Evolutionary conservation across 495 filamentous ascomycete genomes (phyloP).

Genomic region (Coniosporium apollinis): DNA sequence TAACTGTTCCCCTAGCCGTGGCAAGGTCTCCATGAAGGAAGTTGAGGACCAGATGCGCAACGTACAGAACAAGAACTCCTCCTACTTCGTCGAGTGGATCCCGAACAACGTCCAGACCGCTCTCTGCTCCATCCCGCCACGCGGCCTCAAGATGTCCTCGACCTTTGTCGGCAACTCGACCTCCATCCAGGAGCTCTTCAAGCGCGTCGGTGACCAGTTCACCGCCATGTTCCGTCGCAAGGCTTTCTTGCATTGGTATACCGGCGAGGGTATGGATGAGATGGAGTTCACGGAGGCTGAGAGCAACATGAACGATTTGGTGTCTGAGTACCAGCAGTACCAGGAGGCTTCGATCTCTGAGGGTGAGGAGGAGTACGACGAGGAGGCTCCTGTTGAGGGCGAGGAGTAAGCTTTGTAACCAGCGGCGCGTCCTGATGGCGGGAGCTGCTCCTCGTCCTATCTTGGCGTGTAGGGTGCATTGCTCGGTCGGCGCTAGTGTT

Average conservation of each 20-base stretch:
- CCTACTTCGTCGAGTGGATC: constrained; percentile 99
- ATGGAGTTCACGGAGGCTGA: constrained; percentile 99
- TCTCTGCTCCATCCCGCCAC: constrained; percentile 96
- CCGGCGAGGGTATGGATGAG: constrained; percentile 99
- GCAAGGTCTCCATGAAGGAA: constrained; percentile 99
- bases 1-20: constrained; percentile 51
- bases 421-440: too few species aligned
- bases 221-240: constrained; percentile 99
- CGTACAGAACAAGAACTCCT: constrained; percentile 99
- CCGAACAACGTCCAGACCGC: constrained; percentile 99
- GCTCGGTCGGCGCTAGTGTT: too few species aligned
- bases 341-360: constrained; percentile 86
- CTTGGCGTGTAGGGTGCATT: too few species aligned
- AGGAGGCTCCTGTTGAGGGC: constrained; percentile 32
- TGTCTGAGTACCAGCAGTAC: constrained; percentile 99
- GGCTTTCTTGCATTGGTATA: constrained; percentile 99
- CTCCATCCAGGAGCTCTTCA: constrained; percentile 99
- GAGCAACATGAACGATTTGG: constrained; percentile 99
- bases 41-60: constrained; percentile 99
- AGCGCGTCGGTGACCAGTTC: constrained; percentile 99
- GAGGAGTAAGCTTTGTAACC: constrained; percentile 32
- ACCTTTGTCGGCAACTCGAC: constrained; percentile 99
- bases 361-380: constrained; percentile 52
- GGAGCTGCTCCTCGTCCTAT: too few species aligned
- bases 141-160: constrained; percentile 96